Evolutionary conservation across 208 protist species (phyloP), one percentile per base, ranked within the genome.

Genomic region (Lotmaria passim): DNA sequence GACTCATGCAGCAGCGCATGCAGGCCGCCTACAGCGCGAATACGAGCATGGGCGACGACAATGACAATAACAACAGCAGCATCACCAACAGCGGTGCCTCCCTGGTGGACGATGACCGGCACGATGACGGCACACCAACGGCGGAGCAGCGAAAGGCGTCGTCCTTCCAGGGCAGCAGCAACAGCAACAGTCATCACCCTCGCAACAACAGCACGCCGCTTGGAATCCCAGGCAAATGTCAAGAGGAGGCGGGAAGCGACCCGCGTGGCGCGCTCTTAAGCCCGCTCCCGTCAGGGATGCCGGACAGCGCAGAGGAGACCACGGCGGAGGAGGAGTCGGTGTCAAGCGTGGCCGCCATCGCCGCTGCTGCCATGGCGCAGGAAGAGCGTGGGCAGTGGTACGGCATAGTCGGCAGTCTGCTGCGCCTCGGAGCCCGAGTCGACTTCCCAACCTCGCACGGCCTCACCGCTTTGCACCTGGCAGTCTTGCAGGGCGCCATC

Each of bases 381-480:
- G 46, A 64, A 44, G 63, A 65, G 30, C 55, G 63, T 21, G 58
- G 53, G 30, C 64, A 69, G 23, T 70, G 59, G 67, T 60, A 73
- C 21, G 70, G 75, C 36, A 57, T 78, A 52, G 52, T 78, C 8
- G 57, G 47, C 17, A 60, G 61, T 12, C 67, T 85, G 60, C 66
- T 85, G 41, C 50, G 53, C 19, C 65, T 71, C 44, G 79, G 79
- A 6, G 79, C 79, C 2, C 63, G 58, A 15, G 75, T 85, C 5
- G 73, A 85, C 67, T 62, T 69, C 38, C 50, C 67, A 2, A 79
- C 71, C n/a, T 36, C 63, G 1, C 55, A 58, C 31, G 70, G 75
- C 10, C 71, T 78, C 23, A 85, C 80, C 7, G 75, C 80, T 58
- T 65, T 82, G 36, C 75, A 79, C 59, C 66, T 85, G n/a, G 80